Conservation (phyloP, 2,329 filamentous ascomycete genomes). For the Penicillium italicum region DNA sequence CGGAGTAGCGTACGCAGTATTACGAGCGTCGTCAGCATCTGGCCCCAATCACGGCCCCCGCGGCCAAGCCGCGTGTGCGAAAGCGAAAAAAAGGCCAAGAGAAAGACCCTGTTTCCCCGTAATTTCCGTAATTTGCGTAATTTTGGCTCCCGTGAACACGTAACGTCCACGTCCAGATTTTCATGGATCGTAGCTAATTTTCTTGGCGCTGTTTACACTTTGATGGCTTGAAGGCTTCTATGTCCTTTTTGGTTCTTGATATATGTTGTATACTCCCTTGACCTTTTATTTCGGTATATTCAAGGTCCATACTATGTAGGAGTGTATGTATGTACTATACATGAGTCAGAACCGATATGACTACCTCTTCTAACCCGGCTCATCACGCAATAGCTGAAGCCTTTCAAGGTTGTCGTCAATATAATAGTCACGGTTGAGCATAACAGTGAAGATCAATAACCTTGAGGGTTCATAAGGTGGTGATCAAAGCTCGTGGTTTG, state of each 20-base stretch:
- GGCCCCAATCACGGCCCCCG: conserved; percentile 35
- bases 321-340: neutral
- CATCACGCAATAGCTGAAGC: neutral
- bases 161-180: conserved; percentile 9
- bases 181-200: conserved; percentile 3
- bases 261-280: too few relatives aligned
- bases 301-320: neutral
- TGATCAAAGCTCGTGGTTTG: neutral
- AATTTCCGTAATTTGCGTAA: conserved; percentile 8
- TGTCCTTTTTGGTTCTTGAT: neutral
- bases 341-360: neutral
- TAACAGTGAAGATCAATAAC: neutral
- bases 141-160: conserved; percentile 17
- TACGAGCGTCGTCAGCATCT: conserved; percentile 40
- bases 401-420: neutral
- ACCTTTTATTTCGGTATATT: neutral
- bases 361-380: neutral
- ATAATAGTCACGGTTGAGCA: neutral
- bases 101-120: conserved; percentile 29
- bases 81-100: conserved; percentile 25
- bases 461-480: neutral
- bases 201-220: conserved; percentile 5
- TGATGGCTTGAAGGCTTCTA: conserved; percentile 6
- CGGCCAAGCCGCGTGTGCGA: conserved; percentile 39
- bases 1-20: conserved; percentile 16